Base-by-base conservation (phyloP, 768 basidiomycete species). In the Agaricus subrufescens region DNA sequence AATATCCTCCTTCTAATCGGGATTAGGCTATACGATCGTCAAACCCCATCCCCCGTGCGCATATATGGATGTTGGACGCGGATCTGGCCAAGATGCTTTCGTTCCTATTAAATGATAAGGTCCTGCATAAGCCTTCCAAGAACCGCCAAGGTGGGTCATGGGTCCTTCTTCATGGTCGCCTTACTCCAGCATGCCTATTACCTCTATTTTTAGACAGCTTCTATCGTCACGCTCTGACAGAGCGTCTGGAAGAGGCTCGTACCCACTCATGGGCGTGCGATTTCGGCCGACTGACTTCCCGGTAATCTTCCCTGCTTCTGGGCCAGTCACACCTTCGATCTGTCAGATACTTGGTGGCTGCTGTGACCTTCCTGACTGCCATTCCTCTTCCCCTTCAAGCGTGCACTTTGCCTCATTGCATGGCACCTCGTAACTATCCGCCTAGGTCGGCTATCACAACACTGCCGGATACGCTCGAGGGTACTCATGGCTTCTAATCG, bases 161-260 rank as follows among this genome's bases (percentile, higher is more conserved):
- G 19, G 55, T 34, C 27, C 46, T 42, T 43, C 49, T 29, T 34
- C 42, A 50, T 19, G 19, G 19, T 56, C 55, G 45, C 43, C 55
- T 50, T 42, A 42, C 31, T 40, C 42, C 37, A 30, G 26, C 26
- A 34, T 34, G 23, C 54, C 26, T 31, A 38, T 34, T 31, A 46
- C 48, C 23, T 43, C 54, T 15, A 49, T 47, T 30, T 42, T 46
- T 25, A 42, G 48, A 47, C 47, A 7, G n/a, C 43, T 43, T 47
- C 47, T 5, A 31, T 26, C 46, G 25, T 55, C 40, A 12, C 38
- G 30, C 19, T 27, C 9, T 34, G 31, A 39, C 47, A 19, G 42
- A 43, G 4, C 12, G 19, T 19, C 23, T 25, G 27, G 9, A 43
- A 44, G 43, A 31, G 2, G 8, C 34, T 23, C 44, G n/a, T 40